These are phyloP conservation scores for Westerdykella ornata DNA, from an alignment of 2,329 filamentous ascomycete species.

Conservation along the genomic window DNA sequence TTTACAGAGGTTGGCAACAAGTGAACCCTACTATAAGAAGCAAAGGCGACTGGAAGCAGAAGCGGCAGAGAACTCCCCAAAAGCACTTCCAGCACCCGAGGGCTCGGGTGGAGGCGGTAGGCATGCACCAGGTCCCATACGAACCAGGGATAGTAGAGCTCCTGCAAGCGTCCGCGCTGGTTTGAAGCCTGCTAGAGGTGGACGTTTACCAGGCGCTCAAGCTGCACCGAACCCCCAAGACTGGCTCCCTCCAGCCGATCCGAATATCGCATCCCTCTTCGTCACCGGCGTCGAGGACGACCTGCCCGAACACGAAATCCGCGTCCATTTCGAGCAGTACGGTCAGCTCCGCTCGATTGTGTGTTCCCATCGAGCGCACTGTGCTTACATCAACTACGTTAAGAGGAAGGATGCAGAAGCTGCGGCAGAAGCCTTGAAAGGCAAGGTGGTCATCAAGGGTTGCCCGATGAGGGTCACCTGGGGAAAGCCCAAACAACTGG, in stretches of 20 bases:
- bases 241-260: constrained; percentile 75
- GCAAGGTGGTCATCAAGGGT: constrained; percentile 80
- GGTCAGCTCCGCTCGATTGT: constrained; percentile 89
- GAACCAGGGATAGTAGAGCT: constrained; percentile 58
- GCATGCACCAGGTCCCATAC: constrained; percentile 62
- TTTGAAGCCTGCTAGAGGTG: constrained; percentile 38
- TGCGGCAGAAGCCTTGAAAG: constrained; percentile 77
- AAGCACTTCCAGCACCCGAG: constrained; percentile 38
- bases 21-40: constrained; percentile 92
- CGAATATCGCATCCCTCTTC: constrained; percentile 86
- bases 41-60: constrained; percentile 65
- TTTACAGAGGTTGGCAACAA: constrained; percentile 74
- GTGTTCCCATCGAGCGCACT: constrained; percentile 95
- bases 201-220: constrained; percentile 53
- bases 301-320: constrained; percentile 82
- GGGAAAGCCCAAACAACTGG: constrained; percentile 86
- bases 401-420: constrained; percentile 77
- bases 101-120: constrained; percentile 24
- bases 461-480: constrained; percentile 86
- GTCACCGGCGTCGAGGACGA: constrained; percentile 95
- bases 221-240: constrained; percentile 77
- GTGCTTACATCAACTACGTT: constrained; percentile 92
- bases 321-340: constrained; percentile 81
- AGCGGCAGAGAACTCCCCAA: constrained; percentile 37
- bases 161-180: constrained; percentile 30